Percentiles rank a stretch among this genome's conserved stretches.
phyloP scores from a whole-genome alignment of 176 grass and related monocot species.

The Oryza meyeriana region DNA sequence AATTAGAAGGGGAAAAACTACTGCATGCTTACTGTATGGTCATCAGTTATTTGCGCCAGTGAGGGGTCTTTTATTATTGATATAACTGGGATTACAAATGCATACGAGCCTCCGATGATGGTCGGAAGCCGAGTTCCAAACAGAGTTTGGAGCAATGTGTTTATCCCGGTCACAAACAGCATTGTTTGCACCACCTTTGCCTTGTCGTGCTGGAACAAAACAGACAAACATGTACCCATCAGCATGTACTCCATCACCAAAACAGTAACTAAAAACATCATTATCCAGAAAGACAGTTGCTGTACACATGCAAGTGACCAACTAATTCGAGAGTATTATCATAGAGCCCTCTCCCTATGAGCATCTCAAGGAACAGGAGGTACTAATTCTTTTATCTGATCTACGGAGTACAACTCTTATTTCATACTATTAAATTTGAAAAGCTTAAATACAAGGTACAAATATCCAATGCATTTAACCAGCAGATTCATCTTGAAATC shows the following conservation, averaged over 20 bases:
- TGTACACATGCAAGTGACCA: not conserved
- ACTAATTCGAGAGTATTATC: not conserved
- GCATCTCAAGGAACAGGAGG: not conserved
- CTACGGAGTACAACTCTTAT: not conserved
- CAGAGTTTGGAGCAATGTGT: slow-evolving; percentile 77
- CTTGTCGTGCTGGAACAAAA: slow-evolving; percentile 59
- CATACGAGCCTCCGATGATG: slow-evolving; percentile 68
- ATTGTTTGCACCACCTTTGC: slow-evolving; percentile 78
- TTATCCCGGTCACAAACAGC: slow-evolving; percentile 78
- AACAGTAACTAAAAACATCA: not conserved
- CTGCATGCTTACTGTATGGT: slow-evolving; percentile 43
- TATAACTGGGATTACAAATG: slow-evolving; percentile 68
- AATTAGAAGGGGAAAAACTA: not conserved
- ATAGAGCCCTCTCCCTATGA: not conserved
- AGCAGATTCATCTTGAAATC: not conserved
- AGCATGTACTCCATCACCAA: slow-evolving; percentile 4
- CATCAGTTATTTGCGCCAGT: slow-evolving; percentile 52
- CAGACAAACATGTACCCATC: slow-evolving; percentile 17
- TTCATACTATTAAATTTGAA: not conserved
- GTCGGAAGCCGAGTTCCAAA: slow-evolving; percentile 80
- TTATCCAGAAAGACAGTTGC: not conserved
- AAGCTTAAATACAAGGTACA: not conserved
- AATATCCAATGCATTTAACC: not conserved
- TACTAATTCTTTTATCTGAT: not conserved
- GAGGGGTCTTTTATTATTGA: slow-evolving; percentile 73